A percentile compares a stretch with the other conserved stretches of the same genome.
Evolutionary conservation across 129 eudicot genomes (phyloP).

Genomic region (Flaveria trinervia): DNA sequence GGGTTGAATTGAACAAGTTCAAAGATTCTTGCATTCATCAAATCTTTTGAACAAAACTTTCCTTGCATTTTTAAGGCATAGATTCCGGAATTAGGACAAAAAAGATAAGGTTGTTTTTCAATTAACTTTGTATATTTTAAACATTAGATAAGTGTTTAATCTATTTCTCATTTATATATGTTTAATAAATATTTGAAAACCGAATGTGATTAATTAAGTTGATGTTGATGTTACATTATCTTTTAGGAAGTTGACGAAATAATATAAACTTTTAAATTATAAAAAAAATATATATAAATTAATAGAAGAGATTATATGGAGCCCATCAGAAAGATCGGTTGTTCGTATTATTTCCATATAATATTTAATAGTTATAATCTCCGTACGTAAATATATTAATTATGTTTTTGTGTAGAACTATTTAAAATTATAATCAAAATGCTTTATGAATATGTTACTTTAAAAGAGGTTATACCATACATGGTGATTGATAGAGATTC

Average conservation of each 20-base stretch:
- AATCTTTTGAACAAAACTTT: conserved; percentile 47
- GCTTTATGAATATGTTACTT: neutral
- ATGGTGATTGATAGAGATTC: conserved; percentile 22
- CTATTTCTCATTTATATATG: neutral
- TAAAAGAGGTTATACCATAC: conserved; percentile 8
- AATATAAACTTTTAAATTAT: neutral
- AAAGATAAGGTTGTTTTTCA: conserved; percentile 27
- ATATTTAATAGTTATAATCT: too few species aligned
- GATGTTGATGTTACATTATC: conserved; percentile 6
- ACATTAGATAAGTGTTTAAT: neutral
- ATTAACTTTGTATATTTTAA: neutral
- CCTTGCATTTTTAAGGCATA: conserved; percentile 24
- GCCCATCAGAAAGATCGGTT: neutral
- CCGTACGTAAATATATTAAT: too few species aligned
- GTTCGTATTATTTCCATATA: neutral
- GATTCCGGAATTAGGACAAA: conserved; percentile 46
- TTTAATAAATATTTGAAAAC: conserved; percentile 1
- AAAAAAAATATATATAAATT: neutral
- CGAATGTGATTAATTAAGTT: neutral
- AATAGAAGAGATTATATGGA: too few species aligned
- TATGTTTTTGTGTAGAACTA: too few species aligned
- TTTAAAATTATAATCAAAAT: neutral
- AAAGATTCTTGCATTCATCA: conserved; percentile 51
- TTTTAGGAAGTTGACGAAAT: neutral
- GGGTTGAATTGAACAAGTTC: conserved; percentile 33